Percentiles rank a stretch among this genome's conserved stretches.
Evolutionary conservation across 164 flowering plant genomes (phyloP).

Genomic region (Berberis vulgaris): DNA sequence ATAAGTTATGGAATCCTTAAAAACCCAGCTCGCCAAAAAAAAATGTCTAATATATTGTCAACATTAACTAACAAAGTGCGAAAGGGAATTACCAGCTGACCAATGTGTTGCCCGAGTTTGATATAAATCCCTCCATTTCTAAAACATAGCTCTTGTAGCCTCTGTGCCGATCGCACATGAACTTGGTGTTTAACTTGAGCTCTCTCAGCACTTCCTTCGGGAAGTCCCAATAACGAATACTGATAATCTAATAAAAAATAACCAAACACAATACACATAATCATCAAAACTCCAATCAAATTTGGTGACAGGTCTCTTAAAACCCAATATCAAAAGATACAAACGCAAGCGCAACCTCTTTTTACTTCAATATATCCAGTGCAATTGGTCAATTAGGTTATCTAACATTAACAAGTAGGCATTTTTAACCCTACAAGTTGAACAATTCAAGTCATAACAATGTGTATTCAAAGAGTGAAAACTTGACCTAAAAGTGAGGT

Average conservation of each 20-base stretch:
- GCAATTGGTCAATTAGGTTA: no score
- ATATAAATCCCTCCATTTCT: slow-evolving; percentile 96
- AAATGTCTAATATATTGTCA: no score
- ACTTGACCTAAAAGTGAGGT: background rate
- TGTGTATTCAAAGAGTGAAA: background rate
- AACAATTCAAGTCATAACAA: background rate
- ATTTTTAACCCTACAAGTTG: no score
- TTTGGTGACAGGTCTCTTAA: no score
- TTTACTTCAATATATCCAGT: no score
- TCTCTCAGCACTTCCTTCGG: slow-evolving; percentile 74
- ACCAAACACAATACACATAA: background rate
- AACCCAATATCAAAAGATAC: no score
- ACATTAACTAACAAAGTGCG: background rate
- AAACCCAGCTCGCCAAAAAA: no score
- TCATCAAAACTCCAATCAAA: no score
- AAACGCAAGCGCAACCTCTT: no score
- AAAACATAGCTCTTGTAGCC: slow-evolving; percentile 80
- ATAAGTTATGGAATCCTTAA: no score
- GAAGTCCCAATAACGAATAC: slow-evolving; percentile 71
- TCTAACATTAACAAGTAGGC: no score
- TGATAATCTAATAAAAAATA: slow-evolving; percentile 55
- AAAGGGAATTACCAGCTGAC: slow-evolving; percentile 69
- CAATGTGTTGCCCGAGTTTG: slow-evolving; percentile 91
- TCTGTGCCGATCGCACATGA: slow-evolving; percentile 68
- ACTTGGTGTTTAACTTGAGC: slow-evolving; percentile 63